Evolutionary conservation across 1,284 basidiomycete species (phyloP).

Genomic region (Austroboletus niveus): DNA sequence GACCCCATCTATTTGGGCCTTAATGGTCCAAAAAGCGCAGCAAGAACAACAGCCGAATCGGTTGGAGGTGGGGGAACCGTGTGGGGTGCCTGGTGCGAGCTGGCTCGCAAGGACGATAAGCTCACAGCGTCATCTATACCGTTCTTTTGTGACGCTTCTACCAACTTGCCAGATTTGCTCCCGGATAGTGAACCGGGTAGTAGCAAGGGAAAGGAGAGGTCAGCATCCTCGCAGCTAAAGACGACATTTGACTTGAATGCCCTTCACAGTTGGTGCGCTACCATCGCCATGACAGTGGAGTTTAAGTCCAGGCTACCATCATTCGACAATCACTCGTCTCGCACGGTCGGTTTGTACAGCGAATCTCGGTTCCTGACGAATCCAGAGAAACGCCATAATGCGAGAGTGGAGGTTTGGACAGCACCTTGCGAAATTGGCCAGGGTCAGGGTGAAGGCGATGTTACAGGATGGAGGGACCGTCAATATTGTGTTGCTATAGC

Average conservation of each 20-base stretch:
- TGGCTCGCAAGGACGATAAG: conserved; percentile 41
- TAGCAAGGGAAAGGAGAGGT: conserved; percentile 15
- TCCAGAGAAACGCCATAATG: conserved; percentile 54
- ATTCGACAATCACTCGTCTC: conserved; percentile 38
- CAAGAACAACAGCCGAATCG: conserved; percentile 35
- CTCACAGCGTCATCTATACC: conserved; percentile 48
- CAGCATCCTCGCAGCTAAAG: not conserved
- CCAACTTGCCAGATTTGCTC: conserved; percentile 44
- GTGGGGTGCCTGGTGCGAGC: conserved; percentile 57
- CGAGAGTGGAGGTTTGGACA: conserved; percentile 60
- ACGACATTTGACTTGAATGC: conserved; percentile 21
- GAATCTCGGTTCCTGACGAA: conserved; percentile 48
- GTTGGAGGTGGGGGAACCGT: conserved; percentile 50
- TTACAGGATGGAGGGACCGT: conserved; percentile 52
- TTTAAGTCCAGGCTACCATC: conserved; percentile 58
- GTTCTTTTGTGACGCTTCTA: conserved; percentile 54
- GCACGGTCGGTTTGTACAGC: conserved; percentile 55
- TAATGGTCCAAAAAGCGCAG: conserved; percentile 36
- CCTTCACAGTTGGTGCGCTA: conserved; percentile 56
- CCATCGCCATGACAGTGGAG: conserved; percentile 54
- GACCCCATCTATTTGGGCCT: conserved; percentile 41
- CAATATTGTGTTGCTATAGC: conserved; percentile 62
- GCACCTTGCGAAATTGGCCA: conserved; percentile 54
- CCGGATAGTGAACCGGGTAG: conserved; percentile 31
- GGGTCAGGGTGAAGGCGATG: conserved; percentile 27